Evolutionary conservation across 805 yeast species (phyloP), one percentile per base, ranked within the genome.

Genomic region (Barnettozyma pratensis): DNA sequence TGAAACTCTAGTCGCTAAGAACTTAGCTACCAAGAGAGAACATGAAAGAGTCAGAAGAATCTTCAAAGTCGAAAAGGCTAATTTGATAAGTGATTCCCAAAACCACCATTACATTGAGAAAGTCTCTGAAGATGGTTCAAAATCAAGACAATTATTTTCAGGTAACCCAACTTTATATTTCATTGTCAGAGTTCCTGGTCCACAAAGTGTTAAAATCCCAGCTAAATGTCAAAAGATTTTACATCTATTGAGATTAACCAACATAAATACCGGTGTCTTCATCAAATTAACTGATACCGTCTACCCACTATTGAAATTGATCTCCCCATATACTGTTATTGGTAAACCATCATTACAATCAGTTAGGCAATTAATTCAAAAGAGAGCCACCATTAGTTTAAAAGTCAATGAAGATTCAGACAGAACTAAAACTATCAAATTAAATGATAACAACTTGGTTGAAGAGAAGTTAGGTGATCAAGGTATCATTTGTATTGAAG

Each of bases 401-500:
- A 65, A 59, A 11, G 70, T 67, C 37, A 71, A 68, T 31, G 69
- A 64, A 29, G 51, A 68, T 35, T 44, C 54, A 1, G 48, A 47
- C 7, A 62, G 51, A 27, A 56, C 61, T 11, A 72, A 69, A 42
- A 69, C 71, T 43, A 66, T 76, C 37, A 76, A 80, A 50, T 69
- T 87, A 57, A 87, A 86, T 64, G 89, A 83, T 66, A 87, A 87
- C 70, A 82, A 80, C 58, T 67, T 81, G 38, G 83, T 87, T 45
- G 95, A 87, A 68, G 90, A 85, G 59, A 71, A 73, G 59, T 73
- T 87, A 53, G 84, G 84, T 38, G 86, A 83, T 7, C 69, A 72
- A 47, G 90, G 92, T 30, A 70, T 84, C 51, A 80, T 87, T 54
- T 87, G 95, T 78, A 76, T 85, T 19, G 94, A 87, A 70, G 95